Evolutionary conservation across 2,329 filamentous ascomycete genomes (phyloP).

Genomic region (Colletotrichum lini): DNA sequence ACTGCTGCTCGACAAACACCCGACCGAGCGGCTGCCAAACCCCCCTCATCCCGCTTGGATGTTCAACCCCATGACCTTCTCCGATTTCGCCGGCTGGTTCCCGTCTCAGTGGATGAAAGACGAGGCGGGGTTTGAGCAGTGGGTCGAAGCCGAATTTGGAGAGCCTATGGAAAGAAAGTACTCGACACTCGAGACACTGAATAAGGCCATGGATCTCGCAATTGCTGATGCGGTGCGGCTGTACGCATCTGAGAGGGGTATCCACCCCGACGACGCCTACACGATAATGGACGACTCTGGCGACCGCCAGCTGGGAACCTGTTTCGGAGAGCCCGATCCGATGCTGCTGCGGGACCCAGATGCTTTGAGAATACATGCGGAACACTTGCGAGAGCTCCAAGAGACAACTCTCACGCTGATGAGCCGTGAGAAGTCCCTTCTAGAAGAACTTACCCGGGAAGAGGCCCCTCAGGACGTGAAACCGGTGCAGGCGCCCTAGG

Average conservation of each 20-base stretch:
- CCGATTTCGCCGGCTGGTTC: not conserved
- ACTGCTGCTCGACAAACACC: not conserved
- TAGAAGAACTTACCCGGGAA: too few relatives aligned
- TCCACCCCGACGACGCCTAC: not conserved
- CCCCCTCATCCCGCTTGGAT: not conserved
- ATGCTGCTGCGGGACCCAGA: not conserved
- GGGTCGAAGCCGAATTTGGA: not conserved
- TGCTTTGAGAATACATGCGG: too few relatives aligned
- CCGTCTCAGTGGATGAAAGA: not conserved
- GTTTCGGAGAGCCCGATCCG: not conserved
- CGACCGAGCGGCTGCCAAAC: not conserved
- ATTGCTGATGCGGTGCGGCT: not conserved
- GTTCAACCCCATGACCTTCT: not conserved
- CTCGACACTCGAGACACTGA: not conserved
- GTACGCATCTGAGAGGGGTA: not conserved
- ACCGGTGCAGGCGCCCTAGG: too few relatives aligned
- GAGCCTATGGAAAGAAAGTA: not conserved
- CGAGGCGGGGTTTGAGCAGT: not conserved
- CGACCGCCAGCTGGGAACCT: not conserved
- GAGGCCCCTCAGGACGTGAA: too few relatives aligned
- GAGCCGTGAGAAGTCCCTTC: too few relatives aligned
- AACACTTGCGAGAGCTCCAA: too few relatives aligned
- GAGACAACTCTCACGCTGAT: too few relatives aligned
- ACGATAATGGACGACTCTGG: not conserved
- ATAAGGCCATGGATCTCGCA: not conserved